These are phyloP conservation scores for Candida lessepsii DNA, from an alignment of 805 yeast genomes.

Conservation along the genomic window DNA sequence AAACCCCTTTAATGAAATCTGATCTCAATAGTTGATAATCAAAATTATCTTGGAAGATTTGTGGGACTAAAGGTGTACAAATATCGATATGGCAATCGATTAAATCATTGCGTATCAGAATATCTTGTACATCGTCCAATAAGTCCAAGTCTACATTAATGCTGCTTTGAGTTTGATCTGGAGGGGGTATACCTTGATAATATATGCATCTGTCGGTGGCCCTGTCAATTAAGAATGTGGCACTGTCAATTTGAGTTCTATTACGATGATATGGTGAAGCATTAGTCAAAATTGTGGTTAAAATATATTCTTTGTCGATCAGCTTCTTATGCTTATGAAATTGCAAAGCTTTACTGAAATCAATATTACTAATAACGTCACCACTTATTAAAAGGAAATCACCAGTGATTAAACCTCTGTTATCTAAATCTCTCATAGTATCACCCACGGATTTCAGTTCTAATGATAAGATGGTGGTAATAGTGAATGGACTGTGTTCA, in stretches of 20 bases:
- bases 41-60: conserved; percentile 92
- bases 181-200: conserved; percentile 74
- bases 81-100: conserved; percentile 97
- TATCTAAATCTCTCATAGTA: conserved; percentile 93
- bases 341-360: conserved; percentile 68
- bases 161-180: conserved; percentile 30
- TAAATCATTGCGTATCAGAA: conserved; percentile 83
- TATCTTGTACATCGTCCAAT: conserved; percentile 64
- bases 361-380: conserved; percentile 92
- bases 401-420: conserved; percentile 82
- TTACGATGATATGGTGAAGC: conserved; percentile 85
- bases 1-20: conserved; percentile 88
- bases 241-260: conserved; percentile 76
- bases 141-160: conserved; percentile 81
- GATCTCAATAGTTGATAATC: conserved; percentile 85
- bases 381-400: conserved; percentile 91
- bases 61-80: conserved; percentile 92
- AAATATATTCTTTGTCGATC: conserved; percentile 84
- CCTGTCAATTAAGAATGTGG: conserved; percentile 78
- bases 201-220: conserved; percentile 73
- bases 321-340: conserved; percentile 71
- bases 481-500: conserved; percentile 62
- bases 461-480: conserved; percentile 75
- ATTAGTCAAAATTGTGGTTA: conserved; percentile 88
- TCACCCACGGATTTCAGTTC: conserved; percentile 94